Conservation (phyloP, 257 asterid genomes). For the Agastache rugosa region DNA sequence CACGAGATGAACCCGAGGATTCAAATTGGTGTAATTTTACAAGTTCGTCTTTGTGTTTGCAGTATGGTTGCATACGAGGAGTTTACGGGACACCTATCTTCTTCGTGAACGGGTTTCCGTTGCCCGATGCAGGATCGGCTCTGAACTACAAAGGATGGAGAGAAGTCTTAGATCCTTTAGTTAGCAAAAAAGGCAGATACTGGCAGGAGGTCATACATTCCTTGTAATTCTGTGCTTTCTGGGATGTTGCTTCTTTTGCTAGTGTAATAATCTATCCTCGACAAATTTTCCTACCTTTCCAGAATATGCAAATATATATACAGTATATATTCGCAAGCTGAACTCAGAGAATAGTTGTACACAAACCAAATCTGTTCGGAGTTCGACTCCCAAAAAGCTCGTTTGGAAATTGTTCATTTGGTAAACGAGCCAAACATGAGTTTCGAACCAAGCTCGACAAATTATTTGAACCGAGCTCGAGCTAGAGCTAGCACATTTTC, state of each 20-base stretch:
- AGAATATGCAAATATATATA: neutral
- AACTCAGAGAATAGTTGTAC: too few species aligned
- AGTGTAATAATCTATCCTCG: neutral
- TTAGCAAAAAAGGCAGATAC: constrained; percentile 29
- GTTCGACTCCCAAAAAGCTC: too few species aligned
- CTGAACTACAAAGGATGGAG: constrained; percentile 60
- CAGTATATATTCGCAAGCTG: too few species aligned
- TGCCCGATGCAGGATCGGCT: constrained; percentile 79
- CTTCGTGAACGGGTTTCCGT: constrained; percentile 86
- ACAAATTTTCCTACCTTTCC: neutral
- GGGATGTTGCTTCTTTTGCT: neutral
- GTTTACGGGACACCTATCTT: constrained; percentile 89
- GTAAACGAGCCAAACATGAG: too few species aligned
- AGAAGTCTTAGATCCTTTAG: constrained; percentile 61
- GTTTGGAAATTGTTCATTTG: too few species aligned
- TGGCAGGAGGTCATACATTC: neutral
- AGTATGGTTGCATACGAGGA: constrained; percentile 87
- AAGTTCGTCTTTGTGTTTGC: constrained; percentile 24
- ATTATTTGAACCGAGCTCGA: too few species aligned
- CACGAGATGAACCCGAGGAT: neutral
- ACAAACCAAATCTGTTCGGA: too few species aligned
- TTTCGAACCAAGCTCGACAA: too few species aligned
- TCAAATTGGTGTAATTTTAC: neutral
- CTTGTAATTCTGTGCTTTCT: constrained; percentile 21
- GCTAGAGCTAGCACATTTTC: too few species aligned